These are phyloP conservation scores for Ehretia macrophylla DNA, from an alignment of 257 asterid genomes.

Conservation along the genomic window DNA sequence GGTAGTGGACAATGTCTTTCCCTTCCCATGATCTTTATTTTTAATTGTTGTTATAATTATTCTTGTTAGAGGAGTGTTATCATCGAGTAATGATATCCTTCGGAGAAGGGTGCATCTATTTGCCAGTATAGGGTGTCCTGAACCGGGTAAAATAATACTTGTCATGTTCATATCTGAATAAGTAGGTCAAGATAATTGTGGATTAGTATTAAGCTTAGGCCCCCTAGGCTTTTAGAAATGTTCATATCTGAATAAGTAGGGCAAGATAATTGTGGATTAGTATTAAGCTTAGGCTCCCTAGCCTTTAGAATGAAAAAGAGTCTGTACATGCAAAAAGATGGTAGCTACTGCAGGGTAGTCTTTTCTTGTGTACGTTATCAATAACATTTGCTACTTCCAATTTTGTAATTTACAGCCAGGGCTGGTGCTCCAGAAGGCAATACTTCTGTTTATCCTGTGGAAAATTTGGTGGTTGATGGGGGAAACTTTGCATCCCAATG, in stretches of 20 bases:
- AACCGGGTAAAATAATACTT: neutral
- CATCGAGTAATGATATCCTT: neutral
- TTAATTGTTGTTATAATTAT: no score
- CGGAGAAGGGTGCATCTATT: neutral
- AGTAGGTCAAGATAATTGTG: neutral
- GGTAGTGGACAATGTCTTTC: no score
- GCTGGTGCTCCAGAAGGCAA: slow-evolving; percentile 44
- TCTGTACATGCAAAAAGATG: slow-evolving; percentile 1
- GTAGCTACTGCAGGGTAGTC: neutral
- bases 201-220: neutral
- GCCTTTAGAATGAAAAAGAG: neutral
- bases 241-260: neutral
- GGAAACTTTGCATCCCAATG: slow-evolving; percentile 40
- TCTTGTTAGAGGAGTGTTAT: no score
- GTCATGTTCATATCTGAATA: neutral
- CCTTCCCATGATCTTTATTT: no score
- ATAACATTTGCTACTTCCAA: neutral
- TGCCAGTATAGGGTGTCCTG: neutral
- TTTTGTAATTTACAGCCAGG: slow-evolving; percentile 26
- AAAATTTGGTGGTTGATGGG: slow-evolving; percentile 29
- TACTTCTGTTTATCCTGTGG: slow-evolving; percentile 36
- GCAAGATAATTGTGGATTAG: neutral
- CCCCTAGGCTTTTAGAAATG: neutral
- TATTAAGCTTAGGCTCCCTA: neutral
- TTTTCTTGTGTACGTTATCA: neutral